A percentile compares a stretch with the other conserved stretches of the same genome.
These are phyloP conservation scores for Peronospora destructor DNA, from an alignment of 352 stramenopile species.

Conservation along the genomic window DNA sequence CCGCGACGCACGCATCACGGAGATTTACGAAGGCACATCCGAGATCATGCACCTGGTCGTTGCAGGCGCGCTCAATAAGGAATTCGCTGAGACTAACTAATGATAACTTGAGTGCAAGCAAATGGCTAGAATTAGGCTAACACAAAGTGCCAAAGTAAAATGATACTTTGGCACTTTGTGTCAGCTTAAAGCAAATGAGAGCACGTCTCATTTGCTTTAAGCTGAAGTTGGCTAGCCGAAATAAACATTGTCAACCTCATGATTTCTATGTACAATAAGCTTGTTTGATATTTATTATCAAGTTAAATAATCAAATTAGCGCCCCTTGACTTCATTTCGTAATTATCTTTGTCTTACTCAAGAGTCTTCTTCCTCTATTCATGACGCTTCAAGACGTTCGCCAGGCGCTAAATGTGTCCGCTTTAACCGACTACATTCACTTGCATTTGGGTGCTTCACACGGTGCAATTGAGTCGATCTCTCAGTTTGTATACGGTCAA, in stretches of 20 bases:
- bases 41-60: constrained; percentile 97
- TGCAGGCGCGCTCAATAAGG: constrained; percentile 92
- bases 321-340: too few species aligned
- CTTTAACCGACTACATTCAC: constrained; percentile 46
- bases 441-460: constrained; percentile 42
- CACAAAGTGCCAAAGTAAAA: too few species aligned
- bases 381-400: constrained; percentile 52
- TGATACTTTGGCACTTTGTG: too few species aligned
- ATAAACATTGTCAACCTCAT: too few species aligned
- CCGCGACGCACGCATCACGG: constrained; percentile 94
- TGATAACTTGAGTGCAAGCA: neutral
- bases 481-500: constrained; percentile 82
- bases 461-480: constrained; percentile 47
- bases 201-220: too few species aligned
- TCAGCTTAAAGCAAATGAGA: too few species aligned
- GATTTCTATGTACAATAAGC: too few species aligned
- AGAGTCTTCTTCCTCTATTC: neutral
- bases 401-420: constrained; percentile 42
- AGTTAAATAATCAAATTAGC: too few species aligned
- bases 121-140: neutral
- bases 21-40: constrained; percentile 96
- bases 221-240: too few species aligned
- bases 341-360: too few species aligned
- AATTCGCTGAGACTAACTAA: constrained; percentile 79
- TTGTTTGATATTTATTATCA: too few species aligned